Evolutionary conservation across 306 rosid genomes (phyloP).

Genomic region (Dryas octopetala): DNA sequence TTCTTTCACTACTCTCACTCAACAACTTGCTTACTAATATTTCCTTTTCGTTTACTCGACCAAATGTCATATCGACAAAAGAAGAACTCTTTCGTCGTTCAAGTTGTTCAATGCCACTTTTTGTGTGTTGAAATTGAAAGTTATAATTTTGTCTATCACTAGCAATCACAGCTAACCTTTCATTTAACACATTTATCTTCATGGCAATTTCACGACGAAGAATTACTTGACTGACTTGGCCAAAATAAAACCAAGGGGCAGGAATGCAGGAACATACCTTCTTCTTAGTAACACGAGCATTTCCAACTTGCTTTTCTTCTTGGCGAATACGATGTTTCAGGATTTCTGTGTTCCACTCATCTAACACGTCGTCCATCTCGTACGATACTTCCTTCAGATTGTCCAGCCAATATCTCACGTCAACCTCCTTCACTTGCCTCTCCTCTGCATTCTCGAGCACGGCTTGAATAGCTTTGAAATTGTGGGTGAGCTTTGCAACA

Average conservation of each 20-base stretch:
- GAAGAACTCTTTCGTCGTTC: neutral
- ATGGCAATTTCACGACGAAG: neutral
- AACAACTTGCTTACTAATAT: neutral
- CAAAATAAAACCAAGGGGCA: slow-evolving; percentile 1
- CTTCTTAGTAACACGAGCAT: neutral
- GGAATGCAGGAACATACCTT: slow-evolving; percentile 3
- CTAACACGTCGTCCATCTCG: slow-evolving; percentile 16
- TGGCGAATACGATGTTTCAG: neutral
- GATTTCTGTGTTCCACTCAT: slow-evolving; percentile 15
- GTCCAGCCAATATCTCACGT: slow-evolving; percentile 3
- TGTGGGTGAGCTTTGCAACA: neutral
- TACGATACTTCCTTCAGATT: slow-evolving; percentile 12
- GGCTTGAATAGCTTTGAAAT: neutral
- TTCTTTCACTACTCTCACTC: neutral
- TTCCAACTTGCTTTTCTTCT: neutral
- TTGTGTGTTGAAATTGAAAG: neutral
- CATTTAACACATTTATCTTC: neutral
- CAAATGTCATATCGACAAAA: slow-evolving; percentile 3
- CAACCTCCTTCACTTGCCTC: neutral
- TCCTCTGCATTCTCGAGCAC: slow-evolving; percentile 1
- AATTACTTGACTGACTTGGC: neutral
- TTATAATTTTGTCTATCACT: neutral
- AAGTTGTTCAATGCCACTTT: neutral
- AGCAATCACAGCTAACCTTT: neutral
- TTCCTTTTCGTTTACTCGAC: neutral